These are phyloP conservation scores for Plasmodium gallinaceum DNA, from an alignment of 169 alveolate species.

Conservation along the genomic window DNA sequence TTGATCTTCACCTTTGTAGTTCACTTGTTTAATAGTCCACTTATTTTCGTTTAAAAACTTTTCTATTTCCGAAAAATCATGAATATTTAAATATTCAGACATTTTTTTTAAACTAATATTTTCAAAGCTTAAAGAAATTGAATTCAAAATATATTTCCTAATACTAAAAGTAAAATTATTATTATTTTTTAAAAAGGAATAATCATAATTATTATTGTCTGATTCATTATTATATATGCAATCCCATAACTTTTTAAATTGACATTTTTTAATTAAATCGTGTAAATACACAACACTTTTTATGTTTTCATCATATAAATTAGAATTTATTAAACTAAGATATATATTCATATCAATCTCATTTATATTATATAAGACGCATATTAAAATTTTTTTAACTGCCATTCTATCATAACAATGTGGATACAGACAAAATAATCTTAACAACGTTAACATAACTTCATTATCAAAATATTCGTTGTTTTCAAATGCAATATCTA, in stretches of 20 bases:
- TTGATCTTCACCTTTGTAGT: slow-evolving; percentile 41
- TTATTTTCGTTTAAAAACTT: slow-evolving; percentile 34
- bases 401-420: slow-evolving; percentile 63
- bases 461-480: slow-evolving; percentile 71
- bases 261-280: slow-evolving; percentile 56
- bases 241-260: slow-evolving; percentile 52
- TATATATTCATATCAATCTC: slow-evolving; percentile 61
- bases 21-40: slow-evolving; percentile 44
- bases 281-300: slow-evolving; percentile 44
- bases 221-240: slow-evolving; percentile 32
- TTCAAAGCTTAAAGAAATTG: slow-evolving; percentile 67
- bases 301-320: slow-evolving; percentile 65
- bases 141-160: slow-evolving; percentile 48
- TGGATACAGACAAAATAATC: slow-evolving; percentile 69
- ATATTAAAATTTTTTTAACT: slow-evolving; percentile 64
- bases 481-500: slow-evolving; percentile 62
- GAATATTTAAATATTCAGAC: slow-evolving; percentile 46
- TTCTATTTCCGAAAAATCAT: slow-evolving; percentile 27
- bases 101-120: slow-evolving; percentile 43
- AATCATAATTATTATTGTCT: slow-evolving; percentile 42
- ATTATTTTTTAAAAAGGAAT: slow-evolving; percentile 40
- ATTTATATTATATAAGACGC: slow-evolving; percentile 67
- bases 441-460: slow-evolving; percentile 63
- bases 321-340: slow-evolving; percentile 59
- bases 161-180: slow-evolving; percentile 33